These are phyloP conservation scores for Adansonia rubrostipa DNA, from an alignment of 441 rosid species.

Conservation along the genomic window DNA sequence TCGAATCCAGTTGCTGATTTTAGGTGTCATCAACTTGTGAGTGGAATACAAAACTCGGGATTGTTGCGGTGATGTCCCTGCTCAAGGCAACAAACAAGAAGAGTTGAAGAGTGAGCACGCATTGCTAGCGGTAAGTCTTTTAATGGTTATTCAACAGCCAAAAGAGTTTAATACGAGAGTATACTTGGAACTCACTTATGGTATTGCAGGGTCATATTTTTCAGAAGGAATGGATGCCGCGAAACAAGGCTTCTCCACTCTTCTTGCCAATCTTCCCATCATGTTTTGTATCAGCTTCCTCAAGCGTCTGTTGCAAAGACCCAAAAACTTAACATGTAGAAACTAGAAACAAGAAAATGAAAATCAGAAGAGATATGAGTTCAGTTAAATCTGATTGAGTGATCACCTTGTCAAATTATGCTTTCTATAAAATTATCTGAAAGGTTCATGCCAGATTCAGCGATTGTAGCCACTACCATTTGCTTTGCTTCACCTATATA, in stretches of 20 bases:
- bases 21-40: conserved; percentile 85
- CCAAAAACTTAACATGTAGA: conserved; percentile 11
- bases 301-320: conserved; percentile 66
- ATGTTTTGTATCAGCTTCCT: conserved; percentile 95
- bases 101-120: neutral
- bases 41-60: conserved; percentile 93
- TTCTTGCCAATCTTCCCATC: conserved; percentile 91
- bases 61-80: conserved; percentile 92
- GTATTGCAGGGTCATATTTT: conserved; percentile 93
- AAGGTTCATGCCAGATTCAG: conserved; percentile 96
- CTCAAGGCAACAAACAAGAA: conserved; percentile 19
- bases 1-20: conserved; percentile 7
- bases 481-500: conserved; percentile 84
- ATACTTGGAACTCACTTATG: conserved; percentile 67
- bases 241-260: conserved; percentile 92
- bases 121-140: neutral
- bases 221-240: conserved; percentile 84
- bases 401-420: conserved; percentile 82
- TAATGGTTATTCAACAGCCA: neutral
- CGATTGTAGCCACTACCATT: conserved; percentile 97
- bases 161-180: neutral
- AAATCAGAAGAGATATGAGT: neutral
- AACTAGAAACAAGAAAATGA: neutral
- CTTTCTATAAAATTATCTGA: conserved; percentile 86
- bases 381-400: conserved; percentile 10